phyloP scores from a whole-genome alignment of 139 green algal species.

The Closterium sp. region DNA sequence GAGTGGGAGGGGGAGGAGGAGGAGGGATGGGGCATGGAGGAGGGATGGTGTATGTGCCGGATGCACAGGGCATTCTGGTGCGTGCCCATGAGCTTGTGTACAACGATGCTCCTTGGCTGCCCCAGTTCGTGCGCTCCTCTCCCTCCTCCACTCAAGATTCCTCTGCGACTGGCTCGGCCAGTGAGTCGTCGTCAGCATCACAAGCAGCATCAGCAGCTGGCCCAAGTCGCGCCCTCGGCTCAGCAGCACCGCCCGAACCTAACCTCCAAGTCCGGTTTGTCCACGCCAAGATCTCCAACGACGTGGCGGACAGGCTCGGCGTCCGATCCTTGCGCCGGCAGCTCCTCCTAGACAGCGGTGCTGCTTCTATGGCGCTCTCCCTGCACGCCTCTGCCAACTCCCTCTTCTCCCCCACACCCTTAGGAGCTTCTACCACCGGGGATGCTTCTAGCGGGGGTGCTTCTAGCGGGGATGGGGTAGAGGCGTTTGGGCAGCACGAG shows the following conservation, averaged over 20 bases:
- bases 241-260: background rate
- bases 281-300: slow-evolving; percentile 53
- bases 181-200: background rate
- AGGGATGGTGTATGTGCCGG: slow-evolving; percentile 58
- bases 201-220: too few species aligned
- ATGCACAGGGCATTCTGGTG: slow-evolving; percentile 59
- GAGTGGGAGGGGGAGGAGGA: background rate
- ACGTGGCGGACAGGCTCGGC: slow-evolving; percentile 59
- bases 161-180: background rate
- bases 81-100: slow-evolving; percentile 60
- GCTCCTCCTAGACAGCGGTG: slow-evolving; percentile 60
- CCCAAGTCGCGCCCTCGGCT: background rate
- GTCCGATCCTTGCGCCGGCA: slow-evolving; percentile 62
- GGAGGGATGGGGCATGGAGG: background rate
- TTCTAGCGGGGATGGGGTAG: slow-evolving; percentile 34
- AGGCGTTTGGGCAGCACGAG: slow-evolving; percentile 82
- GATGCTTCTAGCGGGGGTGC: slow-evolving; percentile 30
- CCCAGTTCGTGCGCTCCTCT: background rate
- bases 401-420: background rate
- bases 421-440: slow-evolving; percentile 35
- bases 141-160: background rate
- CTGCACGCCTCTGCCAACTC: slow-evolving; percentile 9
- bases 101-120: slow-evolving; percentile 78
- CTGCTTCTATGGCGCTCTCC: slow-evolving; percentile 59
- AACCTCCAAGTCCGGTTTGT: slow-evolving; percentile 17